These are phyloP conservation scores for Tylopilus rubrobrunneus DNA, from an alignment of 768 basidiomycete genomes.

Conservation along the genomic window DNA sequence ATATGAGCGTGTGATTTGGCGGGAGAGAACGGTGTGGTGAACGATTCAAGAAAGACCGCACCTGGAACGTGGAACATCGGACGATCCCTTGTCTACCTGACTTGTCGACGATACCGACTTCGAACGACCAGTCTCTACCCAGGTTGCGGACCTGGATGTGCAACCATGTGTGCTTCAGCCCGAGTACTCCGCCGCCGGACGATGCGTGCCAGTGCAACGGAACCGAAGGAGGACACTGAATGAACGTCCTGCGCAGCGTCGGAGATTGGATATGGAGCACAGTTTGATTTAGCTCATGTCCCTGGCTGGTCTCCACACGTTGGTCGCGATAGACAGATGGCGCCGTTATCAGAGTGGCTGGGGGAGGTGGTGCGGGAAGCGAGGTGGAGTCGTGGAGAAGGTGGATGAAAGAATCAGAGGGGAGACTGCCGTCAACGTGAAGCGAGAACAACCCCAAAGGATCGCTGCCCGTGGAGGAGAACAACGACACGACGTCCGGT, in stretches of 20 bases:
- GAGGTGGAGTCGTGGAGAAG: slow-evolving; percentile 58
- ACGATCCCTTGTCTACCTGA: slow-evolving; percentile 54
- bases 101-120: slow-evolving; percentile 70
- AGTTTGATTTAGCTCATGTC: slow-evolving; percentile 50
- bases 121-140: slow-evolving; percentile 68
- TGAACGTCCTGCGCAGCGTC: slow-evolving; percentile 60
- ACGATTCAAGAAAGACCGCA: slow-evolving; percentile 24
- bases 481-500: slow-evolving; percentile 62
- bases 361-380: slow-evolving; percentile 41
- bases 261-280: slow-evolving; percentile 82
- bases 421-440: slow-evolving; percentile 45
- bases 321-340: slow-evolving; percentile 32
- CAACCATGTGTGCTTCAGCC: slow-evolving; percentile 68
- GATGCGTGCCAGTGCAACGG: slow-evolving; percentile 3
- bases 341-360: slow-evolving; percentile 43
- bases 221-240: slow-evolving; percentile 52
- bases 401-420: slow-evolving; percentile 61
- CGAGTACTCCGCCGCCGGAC: slow-evolving; percentile 35
- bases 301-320: slow-evolving; percentile 29
- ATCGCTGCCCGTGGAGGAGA: slow-evolving; percentile 67
- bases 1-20: slow-evolving; percentile 6
- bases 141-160: slow-evolving; percentile 72
- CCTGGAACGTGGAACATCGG: slow-evolving; percentile 80
- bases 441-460: slow-evolving; percentile 55
- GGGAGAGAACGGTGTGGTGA: neutral